Evolutionary conservation across 2,329 filamentous ascomycete genomes (phyloP), one percentile per base, ranked within the genome.

Genomic region (Plenodomus biglobosus): DNA sequence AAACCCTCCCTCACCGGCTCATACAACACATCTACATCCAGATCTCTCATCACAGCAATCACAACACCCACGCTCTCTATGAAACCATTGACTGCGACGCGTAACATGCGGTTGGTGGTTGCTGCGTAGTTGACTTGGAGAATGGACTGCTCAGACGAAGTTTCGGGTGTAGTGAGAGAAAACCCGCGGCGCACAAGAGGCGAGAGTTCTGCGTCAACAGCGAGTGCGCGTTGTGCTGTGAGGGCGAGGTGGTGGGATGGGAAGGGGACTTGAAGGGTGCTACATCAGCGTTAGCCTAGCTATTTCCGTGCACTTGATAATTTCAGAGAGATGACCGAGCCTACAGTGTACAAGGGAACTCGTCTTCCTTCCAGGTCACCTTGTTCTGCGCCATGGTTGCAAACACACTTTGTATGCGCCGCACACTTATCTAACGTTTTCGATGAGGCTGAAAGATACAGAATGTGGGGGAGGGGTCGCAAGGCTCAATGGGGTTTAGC

Each of bases 61-160:
- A 96, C 86, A 4, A 96, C 84, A 43, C 85, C 84, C 46, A 96
- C 72, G 60, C 87, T 95, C 64, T 97, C 92, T 80, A 97, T 91
- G 73, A 96, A 96, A 8, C 91, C 90, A 74, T 97, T 97, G 47
- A 96, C 92, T 2, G 92, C 89, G 2, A 99, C 94, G 38, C 94
- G 86, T 48, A 99, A 80, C 92, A 97, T 97, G 59, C 94, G 86
- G 69, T 96, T 96, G 17, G 94, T 97, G 0, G 90, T 90, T 1
- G 94, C 94, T 45, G 80, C 82, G 74, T 97, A 97, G 51, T 87
- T 81, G 8, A 89, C 87, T 51, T 81, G 79, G 40, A 97, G 77
- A 3, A 92, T 73, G 1, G 75, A 59, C 70, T 69, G 54, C 15
- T 59, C 49, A 36, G 48, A 21, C 15, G 40, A 20, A n/a, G 30